A percentile compares a stretch with the other conserved stretches of the same genome.
Evolutionary conservation across 768 basidiomycete species (phyloP).

Genomic region (Mycena galopus): DNA sequence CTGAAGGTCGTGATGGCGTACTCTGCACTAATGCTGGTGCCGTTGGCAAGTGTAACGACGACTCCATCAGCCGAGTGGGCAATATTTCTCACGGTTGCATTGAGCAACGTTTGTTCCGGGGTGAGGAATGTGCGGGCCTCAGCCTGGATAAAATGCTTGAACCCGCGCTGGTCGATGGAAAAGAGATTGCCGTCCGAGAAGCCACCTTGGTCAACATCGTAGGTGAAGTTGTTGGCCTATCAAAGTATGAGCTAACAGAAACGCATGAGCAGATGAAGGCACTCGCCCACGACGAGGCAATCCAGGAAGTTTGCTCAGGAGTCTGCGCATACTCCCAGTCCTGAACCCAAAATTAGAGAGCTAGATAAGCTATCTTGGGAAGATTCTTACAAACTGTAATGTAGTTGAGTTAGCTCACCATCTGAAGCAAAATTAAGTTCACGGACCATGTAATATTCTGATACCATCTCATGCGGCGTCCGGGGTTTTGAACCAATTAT

Average conservation of each 20-base stretch:
- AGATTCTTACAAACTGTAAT: neutral
- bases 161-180: slow-evolving; percentile 73
- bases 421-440: neutral
- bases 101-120: slow-evolving; percentile 60
- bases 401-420: neutral
- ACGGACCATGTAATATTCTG: slow-evolving; percentile 65
- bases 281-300: slow-evolving; percentile 73
- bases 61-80: slow-evolving; percentile 60
- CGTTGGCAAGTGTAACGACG: slow-evolving; percentile 60
- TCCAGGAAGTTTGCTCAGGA: slow-evolving; percentile 73
- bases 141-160: slow-evolving; percentile 65
- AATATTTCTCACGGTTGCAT: slow-evolving; percentile 64
- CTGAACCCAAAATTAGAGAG: neutral
- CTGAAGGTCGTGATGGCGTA: slow-evolving; percentile 79
- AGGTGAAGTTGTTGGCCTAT: slow-evolving; percentile 76
- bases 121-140: slow-evolving; percentile 70
- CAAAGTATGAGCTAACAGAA: neutral
- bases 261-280: slow-evolving; percentile 18
- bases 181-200: slow-evolving; percentile 69
- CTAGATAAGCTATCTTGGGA: neutral
- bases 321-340: slow-evolving; percentile 64
- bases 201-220: slow-evolving; percentile 63
- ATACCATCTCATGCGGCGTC: slow-evolving; percentile 60
- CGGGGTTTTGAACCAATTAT: slow-evolving; percentile 60
- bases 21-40: slow-evolving; percentile 60